Base-by-base conservation (phyloP, 208 protist genomes). In the Porcisia hertigi region DNA sequence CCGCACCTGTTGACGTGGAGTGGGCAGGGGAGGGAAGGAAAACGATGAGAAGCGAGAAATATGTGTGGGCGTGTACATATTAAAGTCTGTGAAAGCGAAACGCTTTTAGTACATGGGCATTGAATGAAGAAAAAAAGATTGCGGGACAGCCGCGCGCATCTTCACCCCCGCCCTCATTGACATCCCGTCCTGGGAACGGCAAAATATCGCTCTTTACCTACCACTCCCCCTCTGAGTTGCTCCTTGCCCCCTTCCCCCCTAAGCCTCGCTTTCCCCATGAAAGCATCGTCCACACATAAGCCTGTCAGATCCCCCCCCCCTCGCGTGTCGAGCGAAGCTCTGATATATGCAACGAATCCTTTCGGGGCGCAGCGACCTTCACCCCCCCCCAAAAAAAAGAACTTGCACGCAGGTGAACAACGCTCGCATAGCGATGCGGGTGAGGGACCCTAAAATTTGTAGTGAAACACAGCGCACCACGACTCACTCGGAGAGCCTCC, bases 201-300 rank as follows among this genome's bases (percentile, higher is more conserved):
- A 53, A 39, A 36, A 65, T 5, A n/a, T 14, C 12, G 4, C 36
- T 36, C 36, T 20, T 45, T 9, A 8, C 55, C 18, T 30, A n/a
- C 60, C 36, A 25, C 60, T 45, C 60, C 9, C 25, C n/a, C 11
- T 76, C 53, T 62, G 75, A 30, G 62, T 71, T 55, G 30, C 59
- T 67, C 45, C 9, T 54, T 53, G 25, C 54, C 8, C 7, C 47
- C 41, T 41, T n/a, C 49, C 12, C 25, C 64, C 23, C 41, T 58
- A 25, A 20, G 23, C 11, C 54, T 57, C 25, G 41, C 47, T n/a
- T 18, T 14, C 9, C 45, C 30, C 12, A 25, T 39, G 12, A 45
- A 43, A 41, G 23, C 47, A 57, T 49, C 25, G 2, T 57, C 23
- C 23, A 53, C 16, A 57, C 45, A 20, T 20, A 39, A 2, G 1